A percentile compares a stretch with the other conserved stretches of the same genome.
phyloP scores from a whole-genome alignment of 2,329 filamentous ascomycete genomes.

The Paracorniculantispora psalliotae region DNA sequence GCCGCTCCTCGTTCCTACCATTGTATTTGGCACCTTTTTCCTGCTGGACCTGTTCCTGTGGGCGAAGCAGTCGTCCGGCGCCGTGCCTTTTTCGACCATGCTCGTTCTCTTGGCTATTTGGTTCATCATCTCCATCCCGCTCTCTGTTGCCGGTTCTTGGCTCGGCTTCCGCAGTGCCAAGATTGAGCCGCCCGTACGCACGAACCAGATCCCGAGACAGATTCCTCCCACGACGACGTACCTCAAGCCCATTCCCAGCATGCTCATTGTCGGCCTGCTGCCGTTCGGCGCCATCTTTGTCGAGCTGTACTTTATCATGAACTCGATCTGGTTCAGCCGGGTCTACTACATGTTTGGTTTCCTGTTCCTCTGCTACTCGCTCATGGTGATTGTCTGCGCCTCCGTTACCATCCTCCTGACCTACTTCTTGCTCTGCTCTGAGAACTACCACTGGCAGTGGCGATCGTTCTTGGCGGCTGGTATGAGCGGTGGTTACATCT shows the following conservation, averaged over 20 bases:
- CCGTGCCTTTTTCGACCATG: slow-evolving; percentile 96
- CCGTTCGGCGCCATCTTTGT: slow-evolving; percentile 97
- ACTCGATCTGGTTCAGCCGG: slow-evolving; percentile 95
- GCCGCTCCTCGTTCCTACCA: slow-evolving; percentile 75
- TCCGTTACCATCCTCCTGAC: slow-evolving; percentile 90
- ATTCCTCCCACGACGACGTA: slow-evolving; percentile 82
- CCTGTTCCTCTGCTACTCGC: slow-evolving; percentile 91
- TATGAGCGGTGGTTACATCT: slow-evolving; percentile 87
- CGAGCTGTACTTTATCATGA: slow-evolving; percentile 99
- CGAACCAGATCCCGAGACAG: slow-evolving; percentile 96
- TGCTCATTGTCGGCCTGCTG: slow-evolving; percentile 85
- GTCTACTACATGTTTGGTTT: slow-evolving; percentile 99
- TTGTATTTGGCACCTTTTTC: slow-evolving; percentile 88
- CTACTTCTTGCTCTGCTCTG: slow-evolving; percentile 91
- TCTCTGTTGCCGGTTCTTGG: slow-evolving; percentile 89
- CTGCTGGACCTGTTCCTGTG: slow-evolving; percentile 93
- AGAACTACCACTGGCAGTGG: slow-evolving; percentile 99
- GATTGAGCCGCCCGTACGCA: slow-evolving; percentile 78
- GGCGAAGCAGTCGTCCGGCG: slow-evolving; percentile 86
- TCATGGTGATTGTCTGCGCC: slow-evolving; percentile 94
- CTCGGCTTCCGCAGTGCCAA: slow-evolving; percentile 74
- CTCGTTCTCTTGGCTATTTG: slow-evolving; percentile 87
- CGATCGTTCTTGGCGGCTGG: slow-evolving; percentile 87
- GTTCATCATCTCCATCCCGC: slow-evolving; percentile 93
- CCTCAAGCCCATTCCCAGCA: slow-evolving; percentile 79